Conservation (phyloP, 2,329 filamentous ascomycete species). For the Colletotrichum sp. region DNA sequence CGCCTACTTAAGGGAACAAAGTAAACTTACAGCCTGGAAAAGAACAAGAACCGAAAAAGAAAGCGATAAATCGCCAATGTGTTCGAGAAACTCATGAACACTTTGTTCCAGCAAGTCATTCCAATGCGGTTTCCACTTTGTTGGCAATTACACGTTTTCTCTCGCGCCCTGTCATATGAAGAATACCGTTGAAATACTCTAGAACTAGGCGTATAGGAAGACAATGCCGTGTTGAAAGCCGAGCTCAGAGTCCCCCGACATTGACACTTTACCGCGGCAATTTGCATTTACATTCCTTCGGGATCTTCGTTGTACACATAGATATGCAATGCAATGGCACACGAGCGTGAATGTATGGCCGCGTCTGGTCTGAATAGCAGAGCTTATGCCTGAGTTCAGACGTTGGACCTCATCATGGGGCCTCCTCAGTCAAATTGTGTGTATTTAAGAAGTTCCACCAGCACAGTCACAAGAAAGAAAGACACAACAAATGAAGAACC, state of each 20-base stretch:
- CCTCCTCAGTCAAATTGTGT: rapidly evolving
- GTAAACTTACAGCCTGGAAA: neutral
- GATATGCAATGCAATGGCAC: too few relatives aligned
- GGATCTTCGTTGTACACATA: neutral
- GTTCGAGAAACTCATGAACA: neutral
- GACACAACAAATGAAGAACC: rapidly evolving
- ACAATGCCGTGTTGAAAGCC: neutral
- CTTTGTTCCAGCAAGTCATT: neutral
- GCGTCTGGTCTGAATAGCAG: rapidly evolving
- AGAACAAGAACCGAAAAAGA: neutral
- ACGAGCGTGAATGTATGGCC: rapidly evolving
- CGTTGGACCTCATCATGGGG: neutral
- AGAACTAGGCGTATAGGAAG: neutral
- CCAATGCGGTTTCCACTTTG: neutral
- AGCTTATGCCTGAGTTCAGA: neutral
- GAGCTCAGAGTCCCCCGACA: neutral
- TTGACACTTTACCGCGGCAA: neutral
- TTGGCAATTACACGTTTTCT: neutral
- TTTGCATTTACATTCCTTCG: neutral
- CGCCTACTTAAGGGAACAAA: too few relatives aligned
- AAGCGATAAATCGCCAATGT: neutral
- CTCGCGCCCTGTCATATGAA: neutral
- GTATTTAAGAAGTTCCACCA: neutral
- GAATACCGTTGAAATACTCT: neutral
- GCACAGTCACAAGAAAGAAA: neutral